Conservation (phyloP, 2,329 filamentous ascomycete species). For the Pleomassaria siparia region DNA sequence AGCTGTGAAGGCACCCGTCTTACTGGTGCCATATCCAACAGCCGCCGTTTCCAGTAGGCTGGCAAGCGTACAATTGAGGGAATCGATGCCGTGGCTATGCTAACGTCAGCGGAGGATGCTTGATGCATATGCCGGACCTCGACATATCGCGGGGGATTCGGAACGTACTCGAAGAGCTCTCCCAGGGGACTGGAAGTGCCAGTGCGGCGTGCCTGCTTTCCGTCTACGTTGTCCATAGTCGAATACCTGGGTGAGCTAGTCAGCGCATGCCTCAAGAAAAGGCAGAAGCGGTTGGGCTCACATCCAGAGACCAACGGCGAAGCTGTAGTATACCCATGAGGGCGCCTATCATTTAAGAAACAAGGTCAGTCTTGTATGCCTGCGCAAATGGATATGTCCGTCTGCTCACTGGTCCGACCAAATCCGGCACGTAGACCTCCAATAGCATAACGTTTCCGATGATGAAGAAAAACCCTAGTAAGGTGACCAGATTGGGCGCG, state of each 20-base stretch:
- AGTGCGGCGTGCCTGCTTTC: conserved; percentile 93
- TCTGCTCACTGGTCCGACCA: conserved; percentile 76
- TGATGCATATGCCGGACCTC: neutral
- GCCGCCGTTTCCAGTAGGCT: conserved; percentile 89
- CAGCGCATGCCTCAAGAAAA: conserved; percentile 9
- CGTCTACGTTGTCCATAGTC: conserved; percentile 98
- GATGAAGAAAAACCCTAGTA: conserved; percentile 94
- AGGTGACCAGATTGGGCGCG: conserved; percentile 95
- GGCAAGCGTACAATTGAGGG: conserved; percentile 91
- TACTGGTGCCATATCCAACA: conserved; percentile 84
- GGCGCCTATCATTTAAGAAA: conserved; percentile 61
- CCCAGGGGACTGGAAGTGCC: conserved; percentile 93
- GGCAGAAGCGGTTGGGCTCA: conserved; percentile 42
- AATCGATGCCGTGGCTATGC: conserved; percentile 86
- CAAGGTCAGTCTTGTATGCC: conserved; percentile 13
- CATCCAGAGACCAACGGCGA: conserved; percentile 95
- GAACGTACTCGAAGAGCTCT: conserved; percentile 82
- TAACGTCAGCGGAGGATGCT: conserved; percentile 20
- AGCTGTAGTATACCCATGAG: conserved; percentile 93
- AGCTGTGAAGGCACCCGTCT: conserved; percentile 86
- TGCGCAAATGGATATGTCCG: neutral
- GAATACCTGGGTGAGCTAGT: conserved; percentile 62
- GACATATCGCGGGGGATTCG: conserved; percentile 8
- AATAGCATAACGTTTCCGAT: conserved; percentile 77
- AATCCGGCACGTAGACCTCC: conserved; percentile 81